A percentile compares a stretch with the other conserved stretches of the same genome.
Evolutionary conservation across 768 basidiomycete genomes (phyloP).

Genomic region (Trametes cingulata): DNA sequence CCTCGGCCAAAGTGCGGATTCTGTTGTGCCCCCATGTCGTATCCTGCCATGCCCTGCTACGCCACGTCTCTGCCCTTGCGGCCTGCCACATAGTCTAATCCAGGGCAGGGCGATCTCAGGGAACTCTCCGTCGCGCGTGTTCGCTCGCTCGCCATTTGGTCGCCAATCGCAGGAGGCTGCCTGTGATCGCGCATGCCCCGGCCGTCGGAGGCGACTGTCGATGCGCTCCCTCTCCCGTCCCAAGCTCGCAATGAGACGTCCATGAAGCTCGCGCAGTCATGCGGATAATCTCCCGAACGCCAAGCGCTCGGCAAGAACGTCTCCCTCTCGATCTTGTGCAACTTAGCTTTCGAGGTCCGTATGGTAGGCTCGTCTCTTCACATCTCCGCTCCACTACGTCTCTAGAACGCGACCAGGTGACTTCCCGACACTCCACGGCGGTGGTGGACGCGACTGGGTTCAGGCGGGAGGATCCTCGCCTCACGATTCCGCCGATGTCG

Average conservation of each 20-base stretch:
- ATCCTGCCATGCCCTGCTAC: neutral
- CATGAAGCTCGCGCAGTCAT: neutral
- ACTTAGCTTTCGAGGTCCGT: too few relatives aligned
- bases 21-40: neutral
- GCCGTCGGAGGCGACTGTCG: slow-evolving; percentile 1
- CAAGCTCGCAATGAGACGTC: neutral
- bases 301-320: neutral
- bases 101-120: neutral
- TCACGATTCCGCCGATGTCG: slow-evolving; percentile 10
- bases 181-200: neutral
- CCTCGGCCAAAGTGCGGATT: slow-evolving; percentile 1
- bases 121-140: neutral
- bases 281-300: neutral
- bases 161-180: neutral
- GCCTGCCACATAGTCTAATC: neutral
- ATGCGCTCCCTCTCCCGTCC: neutral
- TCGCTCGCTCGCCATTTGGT: neutral
- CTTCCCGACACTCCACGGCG: too few relatives aligned
- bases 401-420: too few relatives aligned
- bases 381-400: neutral
- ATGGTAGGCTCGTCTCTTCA: neutral
- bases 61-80: neutral
- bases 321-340: neutral
- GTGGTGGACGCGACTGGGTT: too few relatives aligned
- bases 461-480: slow-evolving; percentile 1